A percentile compares a stretch with the other conserved stretches of the same genome.
Conservation (phyloP, 495 filamentous ascomycete genomes). For the Penicillium pancosmium region DNA sequence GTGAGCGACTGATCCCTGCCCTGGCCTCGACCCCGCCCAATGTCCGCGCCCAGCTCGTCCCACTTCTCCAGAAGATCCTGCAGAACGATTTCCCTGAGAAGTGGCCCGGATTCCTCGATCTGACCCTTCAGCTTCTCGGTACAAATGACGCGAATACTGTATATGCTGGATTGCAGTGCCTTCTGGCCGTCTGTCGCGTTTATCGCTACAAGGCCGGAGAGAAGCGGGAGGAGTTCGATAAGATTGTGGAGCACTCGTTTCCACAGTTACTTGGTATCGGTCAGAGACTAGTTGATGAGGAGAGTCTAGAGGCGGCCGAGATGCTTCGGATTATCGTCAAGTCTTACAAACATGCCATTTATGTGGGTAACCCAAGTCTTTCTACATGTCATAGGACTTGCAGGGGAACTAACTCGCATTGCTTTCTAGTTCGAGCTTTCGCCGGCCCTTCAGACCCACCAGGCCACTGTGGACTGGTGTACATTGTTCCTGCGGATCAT, state of each 20-base stretch:
- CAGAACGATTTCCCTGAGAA: slow-evolving; percentile 91
- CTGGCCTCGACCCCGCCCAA: slow-evolving; percentile 77
- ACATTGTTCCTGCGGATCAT: slow-evolving; percentile 89
- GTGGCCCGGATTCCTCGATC: slow-evolving; percentile 92
- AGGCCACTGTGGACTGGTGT: slow-evolving; percentile 90
- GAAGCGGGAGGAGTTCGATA: slow-evolving; percentile 84
- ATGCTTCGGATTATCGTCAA: slow-evolving; percentile 96
- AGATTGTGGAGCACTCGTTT: slow-evolving; percentile 88
- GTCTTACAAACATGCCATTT: slow-evolving; percentile 95
- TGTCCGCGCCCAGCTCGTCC: slow-evolving; percentile 87
- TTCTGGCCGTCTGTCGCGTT: slow-evolving; percentile 88
- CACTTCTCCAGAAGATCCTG: slow-evolving; percentile 91
- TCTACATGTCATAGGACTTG: background rate
- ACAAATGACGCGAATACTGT: slow-evolving; percentile 82
- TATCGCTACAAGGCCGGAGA: slow-evolving; percentile 91
- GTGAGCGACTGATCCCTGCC: slow-evolving; percentile 84
- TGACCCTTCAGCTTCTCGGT: slow-evolving; percentile 83
- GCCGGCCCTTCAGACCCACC: slow-evolving; percentile 70
- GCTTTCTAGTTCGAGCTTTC: slow-evolving; percentile 78
- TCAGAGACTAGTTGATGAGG: slow-evolving; percentile 83
- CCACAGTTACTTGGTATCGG: slow-evolving; percentile 88
- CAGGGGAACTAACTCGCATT: slow-evolving; percentile 19
- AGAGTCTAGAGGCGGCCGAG: slow-evolving; percentile 89
- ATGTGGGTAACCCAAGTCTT: slow-evolving; percentile 61
- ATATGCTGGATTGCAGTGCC: slow-evolving; percentile 89